phyloP scores from a whole-genome alignment of 352 stramenopile genomes.

The Pythium pyrilobum region DNA sequence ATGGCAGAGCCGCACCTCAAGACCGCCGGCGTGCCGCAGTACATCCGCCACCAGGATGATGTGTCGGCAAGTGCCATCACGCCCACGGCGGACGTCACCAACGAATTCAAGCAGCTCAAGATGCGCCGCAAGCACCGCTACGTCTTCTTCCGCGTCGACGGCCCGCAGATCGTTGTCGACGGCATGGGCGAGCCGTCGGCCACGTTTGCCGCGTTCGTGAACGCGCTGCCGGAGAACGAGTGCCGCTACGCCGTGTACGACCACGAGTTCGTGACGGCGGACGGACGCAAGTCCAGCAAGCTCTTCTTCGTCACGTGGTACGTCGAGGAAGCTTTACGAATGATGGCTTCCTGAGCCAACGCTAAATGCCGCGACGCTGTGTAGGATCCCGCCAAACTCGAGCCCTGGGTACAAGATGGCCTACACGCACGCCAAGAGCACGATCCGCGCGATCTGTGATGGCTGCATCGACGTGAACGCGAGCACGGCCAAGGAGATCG shows the following conservation, averaged over 20 bases:
- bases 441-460: constrained; percentile 70
- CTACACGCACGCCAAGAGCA: constrained; percentile 85
- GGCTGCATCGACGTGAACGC: constrained; percentile 79
- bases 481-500: constrained; percentile 65
- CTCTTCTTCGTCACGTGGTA: constrained; percentile 86
- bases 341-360: too few species aligned
- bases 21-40: constrained; percentile 73
- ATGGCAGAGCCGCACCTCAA: constrained; percentile 86
- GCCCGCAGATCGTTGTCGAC: constrained; percentile 61
- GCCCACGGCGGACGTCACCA: constrained; percentile 45
- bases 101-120: constrained; percentile 86
- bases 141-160: constrained; percentile 80
- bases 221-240: constrained; percentile 68
- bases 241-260: constrained; percentile 87
- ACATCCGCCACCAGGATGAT: constrained; percentile 71
- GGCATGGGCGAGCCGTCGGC: constrained; percentile 38
- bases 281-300: constrained; percentile 84
- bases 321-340: not conserved
- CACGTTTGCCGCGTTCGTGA: constrained; percentile 49
- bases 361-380: not conserved
- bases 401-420: constrained; percentile 85
- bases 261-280: constrained; percentile 66
- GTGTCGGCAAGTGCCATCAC: constrained; percentile 67
- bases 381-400: constrained; percentile 73
- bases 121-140: constrained; percentile 85